Base-by-base conservation (phyloP, 83 land plant species). In the Thuja plicata region DNA sequence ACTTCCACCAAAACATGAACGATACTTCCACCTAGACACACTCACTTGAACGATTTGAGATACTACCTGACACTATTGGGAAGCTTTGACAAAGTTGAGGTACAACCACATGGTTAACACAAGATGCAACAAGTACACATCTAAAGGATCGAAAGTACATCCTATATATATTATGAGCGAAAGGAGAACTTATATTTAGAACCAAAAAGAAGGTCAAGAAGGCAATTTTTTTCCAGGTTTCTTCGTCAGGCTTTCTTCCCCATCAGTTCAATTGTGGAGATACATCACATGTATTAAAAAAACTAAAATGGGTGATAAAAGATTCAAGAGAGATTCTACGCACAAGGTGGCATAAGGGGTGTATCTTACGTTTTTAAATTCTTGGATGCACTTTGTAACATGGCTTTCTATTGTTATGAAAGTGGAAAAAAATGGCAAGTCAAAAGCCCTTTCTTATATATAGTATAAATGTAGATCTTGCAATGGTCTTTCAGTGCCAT, bases 301-400 rank as follows among this genome's bases (percentile, higher is more conserved):
- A 83, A n/a, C 35, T 27, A 83, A 83, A 40, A 48, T n/a, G 17
- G 37, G 16, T 30, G 34, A 46, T n/a, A 48, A n/a, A 46, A 46
- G 32, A 27, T 4, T 3, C 24, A 30, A 27, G 15, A 48, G n/a
- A 43, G n/a, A 12, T 48, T 83, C 35, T 27, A 30, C 48, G 57
- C 57, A 45, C 19, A 48, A 45, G 45, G 86, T 83, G 86, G 50
- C 12, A 52, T n/a, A 46, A 15, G 13, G 86, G 34, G 57, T 27
- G 86, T 83, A 45, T 83, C 43, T 83, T 45, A 21, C 50, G 11
- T 24, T 30, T 48, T 83, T 83, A 46, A 1, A n/a, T 83, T n/a
- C 27, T 83, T 83, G 86, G 86, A 48, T 83, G 86, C 86, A 83
- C 86, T 83, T 48, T 45, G 85, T 30, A 83, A 50, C 52, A 8